Percentiles rank a stretch among this genome's conserved stretches.
phyloP scores from a whole-genome alignment of 2,329 filamentous ascomycete genomes.

The Alternaria brassicae region DNA sequence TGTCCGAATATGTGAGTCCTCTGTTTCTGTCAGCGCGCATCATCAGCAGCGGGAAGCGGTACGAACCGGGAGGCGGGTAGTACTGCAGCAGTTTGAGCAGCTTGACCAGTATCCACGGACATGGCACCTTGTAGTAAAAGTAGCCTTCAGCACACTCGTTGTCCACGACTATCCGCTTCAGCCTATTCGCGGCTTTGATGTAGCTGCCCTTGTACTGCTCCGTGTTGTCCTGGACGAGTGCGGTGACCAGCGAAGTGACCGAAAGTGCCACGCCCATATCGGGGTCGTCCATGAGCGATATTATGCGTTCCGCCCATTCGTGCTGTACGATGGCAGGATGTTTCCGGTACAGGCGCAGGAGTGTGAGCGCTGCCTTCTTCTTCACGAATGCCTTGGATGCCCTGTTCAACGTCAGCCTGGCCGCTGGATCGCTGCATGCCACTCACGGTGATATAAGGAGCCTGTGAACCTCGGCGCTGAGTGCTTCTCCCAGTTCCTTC shows the following conservation, averaged over 20 bases:
- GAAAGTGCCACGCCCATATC: slow-evolving; percentile 95
- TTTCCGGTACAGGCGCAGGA: slow-evolving; percentile 93
- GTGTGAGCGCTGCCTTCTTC: slow-evolving; percentile 95
- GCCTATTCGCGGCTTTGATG: slow-evolving; percentile 85
- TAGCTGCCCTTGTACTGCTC: slow-evolving; percentile 95
- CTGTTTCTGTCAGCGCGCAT: slow-evolving; percentile 56
- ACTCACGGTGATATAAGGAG: slow-evolving; percentile 92
- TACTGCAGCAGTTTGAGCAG: slow-evolving; percentile 91
- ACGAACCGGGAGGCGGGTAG: slow-evolving; percentile 85
- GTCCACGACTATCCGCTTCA: slow-evolving; percentile 91
- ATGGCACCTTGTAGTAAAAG: slow-evolving; percentile 99
- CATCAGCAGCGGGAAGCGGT: background rate
- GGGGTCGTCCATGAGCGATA: slow-evolving; percentile 96
- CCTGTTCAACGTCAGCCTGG: slow-evolving; percentile 50
- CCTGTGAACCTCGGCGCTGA: slow-evolving; percentile 90
- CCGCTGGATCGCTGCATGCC: background rate
- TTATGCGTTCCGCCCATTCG: slow-evolving; percentile 97
- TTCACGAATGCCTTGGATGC: slow-evolving; percentile 97
- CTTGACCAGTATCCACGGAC: slow-evolving; percentile 98
- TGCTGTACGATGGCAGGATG: slow-evolving; percentile 91
- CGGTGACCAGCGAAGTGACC: slow-evolving; percentile 94
- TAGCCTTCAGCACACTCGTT: slow-evolving; percentile 90
- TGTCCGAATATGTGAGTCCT: slow-evolving; percentile 89
- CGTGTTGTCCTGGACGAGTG: slow-evolving; percentile 90
- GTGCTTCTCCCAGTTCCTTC: slow-evolving; percentile 94